Percentiles rank a stretch among this genome's conserved stretches.
These are phyloP conservation scores for Psilocybe cyanescens DNA, from an alignment of 768 basidiomycete species.

Conservation along the genomic window DNA sequence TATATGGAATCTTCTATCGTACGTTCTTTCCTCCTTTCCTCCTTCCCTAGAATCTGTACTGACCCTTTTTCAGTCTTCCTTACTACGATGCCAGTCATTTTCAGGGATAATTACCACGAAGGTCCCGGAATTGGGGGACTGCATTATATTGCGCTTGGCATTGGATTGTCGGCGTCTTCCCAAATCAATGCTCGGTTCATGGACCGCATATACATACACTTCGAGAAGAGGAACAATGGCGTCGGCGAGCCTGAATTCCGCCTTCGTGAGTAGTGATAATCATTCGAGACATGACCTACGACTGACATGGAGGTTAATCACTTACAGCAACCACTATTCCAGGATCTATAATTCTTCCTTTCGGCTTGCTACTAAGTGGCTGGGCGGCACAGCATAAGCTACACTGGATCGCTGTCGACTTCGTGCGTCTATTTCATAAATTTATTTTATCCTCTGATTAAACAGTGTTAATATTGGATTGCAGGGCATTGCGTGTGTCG, in stretches of 20 bases:
- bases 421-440: conserved; percentile 45
- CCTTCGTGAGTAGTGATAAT: conserved; percentile 37
- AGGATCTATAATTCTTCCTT: conserved; percentile 61
- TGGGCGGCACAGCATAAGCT: conserved; percentile 64
- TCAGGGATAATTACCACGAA: conserved; percentile 56
- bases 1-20: conserved; percentile 68
- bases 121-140: conserved; percentile 62
- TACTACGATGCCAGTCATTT: conserved; percentile 67
- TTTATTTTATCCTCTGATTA: conserved; percentile 2
- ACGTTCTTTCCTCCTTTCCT: conserved; percentile 21
- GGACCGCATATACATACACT: conserved; percentile 56
- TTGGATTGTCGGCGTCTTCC: conserved; percentile 60
- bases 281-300: too few species aligned
- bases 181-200: conserved; percentile 58
- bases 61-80: conserved; percentile 53
- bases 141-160: conserved; percentile 74
- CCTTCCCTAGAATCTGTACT: neutral
- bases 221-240: conserved; percentile 50
- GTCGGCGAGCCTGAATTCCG: conserved; percentile 53
- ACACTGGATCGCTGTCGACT: conserved; percentile 74
- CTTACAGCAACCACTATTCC: conserved; percentile 58
- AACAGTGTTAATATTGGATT: too few species aligned
- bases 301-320: too few species aligned
- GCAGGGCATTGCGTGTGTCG: conserved; percentile 61
- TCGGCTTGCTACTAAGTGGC: conserved; percentile 72